Percentiles rank a stretch among this genome's conserved stretches.
Evolutionary conservation across 75 land plant genomes (phyloP).

Genomic region (Picea sitchensis): DNA sequence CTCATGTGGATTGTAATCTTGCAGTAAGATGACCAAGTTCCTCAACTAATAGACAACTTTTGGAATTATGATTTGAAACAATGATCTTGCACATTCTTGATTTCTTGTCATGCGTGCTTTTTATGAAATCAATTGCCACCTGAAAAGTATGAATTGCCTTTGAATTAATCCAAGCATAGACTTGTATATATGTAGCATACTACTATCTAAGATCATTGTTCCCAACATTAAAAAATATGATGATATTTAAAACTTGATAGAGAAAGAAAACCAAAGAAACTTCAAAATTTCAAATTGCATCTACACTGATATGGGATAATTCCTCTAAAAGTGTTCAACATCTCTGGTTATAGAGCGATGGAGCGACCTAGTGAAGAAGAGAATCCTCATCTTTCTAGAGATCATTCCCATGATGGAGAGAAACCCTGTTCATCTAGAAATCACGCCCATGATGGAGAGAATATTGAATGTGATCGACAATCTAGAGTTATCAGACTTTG

Average conservation of each 20-base stretch:
- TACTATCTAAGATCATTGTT: not conserved
- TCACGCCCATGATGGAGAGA: too few relatives aligned
- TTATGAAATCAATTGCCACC: slow-evolving; percentile 55
- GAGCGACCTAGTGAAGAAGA: too few relatives aligned
- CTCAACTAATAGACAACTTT: slow-evolving; percentile 62
- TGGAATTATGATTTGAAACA: slow-evolving; percentile 76
- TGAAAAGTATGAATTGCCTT: slow-evolving; percentile 17
- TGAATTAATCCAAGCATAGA: not conserved
- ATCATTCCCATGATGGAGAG: too few relatives aligned
- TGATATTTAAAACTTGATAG: not conserved
- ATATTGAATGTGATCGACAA: too few relatives aligned
- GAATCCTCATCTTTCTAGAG: too few relatives aligned
- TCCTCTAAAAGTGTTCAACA: too few relatives aligned
- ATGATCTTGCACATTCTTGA: slow-evolving; percentile 49
- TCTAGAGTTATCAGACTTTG: too few relatives aligned
- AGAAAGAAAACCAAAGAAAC: not conserved
- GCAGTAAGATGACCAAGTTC: slow-evolving; percentile 55
- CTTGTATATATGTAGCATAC: not conserved
- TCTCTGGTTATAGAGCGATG: too few relatives aligned
- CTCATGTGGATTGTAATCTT: slow-evolving; percentile 63
- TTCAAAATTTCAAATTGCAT: not conserved
- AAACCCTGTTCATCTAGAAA: too few relatives aligned
- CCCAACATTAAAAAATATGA: not conserved
- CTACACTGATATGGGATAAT: slow-evolving; percentile 1
- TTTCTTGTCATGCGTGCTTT: slow-evolving; percentile 40